Evolutionary conservation across 306 rosid species (phyloP).

Genomic region (Gastrolobium bilobum): DNA sequence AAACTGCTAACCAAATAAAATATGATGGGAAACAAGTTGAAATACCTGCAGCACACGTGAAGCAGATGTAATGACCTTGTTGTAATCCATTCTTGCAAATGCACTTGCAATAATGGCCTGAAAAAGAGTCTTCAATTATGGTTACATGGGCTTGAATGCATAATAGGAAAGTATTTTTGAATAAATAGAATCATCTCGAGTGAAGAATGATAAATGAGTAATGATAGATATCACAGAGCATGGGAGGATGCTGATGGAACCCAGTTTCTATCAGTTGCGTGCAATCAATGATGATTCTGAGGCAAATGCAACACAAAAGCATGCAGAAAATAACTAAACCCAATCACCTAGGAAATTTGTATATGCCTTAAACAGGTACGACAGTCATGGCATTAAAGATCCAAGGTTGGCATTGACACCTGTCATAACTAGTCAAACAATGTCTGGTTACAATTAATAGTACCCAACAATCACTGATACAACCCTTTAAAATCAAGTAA

Average conservation of each 20-base stretch:
- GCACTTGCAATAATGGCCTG: constrained; percentile 91
- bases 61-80: constrained; percentile 70
- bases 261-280: background rate
- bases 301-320: background rate
- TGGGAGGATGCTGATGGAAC: background rate
- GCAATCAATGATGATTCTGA: background rate
- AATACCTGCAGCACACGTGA: constrained; percentile 82
- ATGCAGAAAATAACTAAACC: background rate
- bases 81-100: constrained; percentile 69
- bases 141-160: constrained; percentile 18
- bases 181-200: background rate
- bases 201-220: constrained; percentile 2
- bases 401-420: background rate
- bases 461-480: background rate
- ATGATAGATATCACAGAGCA: background rate
- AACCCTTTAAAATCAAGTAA: background rate
- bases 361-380: background rate
- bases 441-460: background rate
- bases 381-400: background rate
- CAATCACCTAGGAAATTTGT: background rate
- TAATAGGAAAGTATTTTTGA: constrained; percentile 14
- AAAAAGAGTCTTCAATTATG: constrained; percentile 31
- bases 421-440: background rate
- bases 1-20: constrained; percentile 2
- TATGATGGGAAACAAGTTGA: background rate